These are phyloP conservation scores for Immersiella caudata DNA, from an alignment of 495 filamentous ascomycete species.

Conservation along the genomic window DNA sequence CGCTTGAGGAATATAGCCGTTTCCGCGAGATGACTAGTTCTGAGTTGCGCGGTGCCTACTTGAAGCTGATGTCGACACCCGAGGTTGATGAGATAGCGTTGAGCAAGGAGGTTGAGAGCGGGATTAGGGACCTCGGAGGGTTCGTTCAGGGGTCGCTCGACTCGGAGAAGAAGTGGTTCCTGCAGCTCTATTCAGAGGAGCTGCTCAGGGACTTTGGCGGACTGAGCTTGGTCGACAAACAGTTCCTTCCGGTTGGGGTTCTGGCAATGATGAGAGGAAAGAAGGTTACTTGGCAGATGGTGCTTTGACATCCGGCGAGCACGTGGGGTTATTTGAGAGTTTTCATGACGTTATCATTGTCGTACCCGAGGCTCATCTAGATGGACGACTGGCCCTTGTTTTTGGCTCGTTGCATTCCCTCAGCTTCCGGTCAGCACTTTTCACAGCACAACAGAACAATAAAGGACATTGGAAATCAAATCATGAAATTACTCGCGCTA, in stretches of 20 bases:
- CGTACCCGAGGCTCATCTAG: background rate
- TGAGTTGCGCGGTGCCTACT: conserved; percentile 16
- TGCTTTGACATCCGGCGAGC: conserved; percentile 28
- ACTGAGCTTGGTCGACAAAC: conserved; percentile 55
- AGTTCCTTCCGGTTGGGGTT: conserved; percentile 58
- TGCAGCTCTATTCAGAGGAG: conserved; percentile 55
- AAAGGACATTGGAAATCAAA: background rate
- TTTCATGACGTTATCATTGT: background rate
- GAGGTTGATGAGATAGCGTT: conserved; percentile 27
- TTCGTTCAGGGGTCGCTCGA: conserved; percentile 18
- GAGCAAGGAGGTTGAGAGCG: conserved; percentile 26
- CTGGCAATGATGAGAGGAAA: conserved; percentile 56
- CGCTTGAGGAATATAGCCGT: conserved; percentile 50
- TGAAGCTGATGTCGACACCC: conserved; percentile 29
- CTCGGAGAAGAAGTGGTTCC: conserved; percentile 54
- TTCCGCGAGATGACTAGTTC: conserved; percentile 45
- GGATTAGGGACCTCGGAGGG: conserved; percentile 18
- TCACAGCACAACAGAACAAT: background rate
- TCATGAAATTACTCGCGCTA: background rate
- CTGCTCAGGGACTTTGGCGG: conserved; percentile 54
- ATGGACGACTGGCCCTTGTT: background rate
- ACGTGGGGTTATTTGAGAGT: background rate
- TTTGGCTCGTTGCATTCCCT: background rate
- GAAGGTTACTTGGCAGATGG: conserved; percentile 59
- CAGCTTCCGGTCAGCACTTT: background rate